These are phyloP conservation scores for Kodamaea restingae DNA, from an alignment of 805 yeast genomes.

Conservation along the genomic window DNA sequence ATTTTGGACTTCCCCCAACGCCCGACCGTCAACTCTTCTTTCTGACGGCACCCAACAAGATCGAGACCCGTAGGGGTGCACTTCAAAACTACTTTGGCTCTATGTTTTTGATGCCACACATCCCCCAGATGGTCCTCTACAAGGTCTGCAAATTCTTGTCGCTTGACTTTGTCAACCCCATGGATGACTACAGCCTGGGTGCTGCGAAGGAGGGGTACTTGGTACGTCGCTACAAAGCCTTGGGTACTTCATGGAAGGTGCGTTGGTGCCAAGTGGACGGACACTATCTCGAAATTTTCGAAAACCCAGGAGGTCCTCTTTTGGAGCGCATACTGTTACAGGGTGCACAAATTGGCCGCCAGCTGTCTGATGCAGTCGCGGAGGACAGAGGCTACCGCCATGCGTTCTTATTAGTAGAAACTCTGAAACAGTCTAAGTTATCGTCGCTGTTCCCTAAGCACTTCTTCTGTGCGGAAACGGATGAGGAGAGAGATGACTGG, in stretches of 20 bases:
- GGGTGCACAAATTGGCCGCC: slow-evolving; percentile 56
- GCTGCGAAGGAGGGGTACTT: slow-evolving; percentile 61
- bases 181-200: slow-evolving; percentile 51
- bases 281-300: slow-evolving; percentile 52
- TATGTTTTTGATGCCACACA: slow-evolving; percentile 52
- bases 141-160: slow-evolving; percentile 64
- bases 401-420: slow-evolving; percentile 54
- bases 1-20: slow-evolving; percentile 54
- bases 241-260: slow-evolving; percentile 62
- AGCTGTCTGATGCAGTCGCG: slow-evolving; percentile 38
- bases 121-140: slow-evolving; percentile 49
- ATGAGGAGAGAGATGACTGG: slow-evolving; percentile 74
- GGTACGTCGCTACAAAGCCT: slow-evolving; percentile 59
- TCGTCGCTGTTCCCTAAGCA: slow-evolving; percentile 46
- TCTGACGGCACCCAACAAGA: slow-evolving; percentile 57
- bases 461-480: slow-evolving; percentile 74
- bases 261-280: slow-evolving; percentile 67
- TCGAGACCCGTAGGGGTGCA: slow-evolving; percentile 54
- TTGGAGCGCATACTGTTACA: slow-evolving; percentile 49
- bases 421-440: slow-evolving; percentile 32
- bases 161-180: slow-evolving; percentile 58
- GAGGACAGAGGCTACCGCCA: slow-evolving; percentile 52
- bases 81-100: slow-evolving; percentile 59
- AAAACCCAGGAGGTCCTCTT: slow-evolving; percentile 50
- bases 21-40: slow-evolving; percentile 62